Base-by-base conservation (phyloP, 495 filamentous ascomycete species). In the Hapsidospora chrysogenum region DNA sequence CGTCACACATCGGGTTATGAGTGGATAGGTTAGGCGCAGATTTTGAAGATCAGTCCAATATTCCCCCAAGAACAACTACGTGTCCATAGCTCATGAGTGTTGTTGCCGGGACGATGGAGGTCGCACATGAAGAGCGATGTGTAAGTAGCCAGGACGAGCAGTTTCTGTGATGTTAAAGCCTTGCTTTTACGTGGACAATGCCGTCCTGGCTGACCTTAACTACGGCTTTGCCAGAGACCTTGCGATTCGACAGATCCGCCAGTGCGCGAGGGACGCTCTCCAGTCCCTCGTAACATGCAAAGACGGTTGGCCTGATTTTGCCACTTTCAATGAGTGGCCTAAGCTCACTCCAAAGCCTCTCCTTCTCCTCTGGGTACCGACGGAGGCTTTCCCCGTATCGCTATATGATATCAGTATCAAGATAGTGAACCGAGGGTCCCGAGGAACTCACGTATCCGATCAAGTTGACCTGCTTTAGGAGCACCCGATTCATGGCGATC, bases 191-290 rank as follows among this genome's bases (percentile, higher is more conserved):
- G n/a, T n/a, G n/a, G n/a, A n/a, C n/a, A n/a, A n/a, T n/a, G n/a
- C n/a, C n/a, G n/a, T 26, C 23, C 23, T 26, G 6, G 23, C 23
- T 26, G 6, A 81, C 57, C 48, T 69, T 68, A 6, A 80, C 65
- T 1, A 82, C 74, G 3, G 79, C 77, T 60, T 82, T 82, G 0
- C 76, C 77, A 74, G 75, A 82, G 9, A 73, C 77, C 47, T 70
- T 70, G 17, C 74, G 51, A 6, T 52, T 54, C 9, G 66, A 71
- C 14, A 82, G 53, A 20, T 70, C 72, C 44, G 66, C 57, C 51
- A 82, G 52, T 2, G 76, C 76, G 21, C 52, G 51, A 2, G 66
- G 61, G 22, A 80, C 72, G 44, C 57, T 72, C 46, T 80, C 75
- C 43, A 82, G 48, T 67, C 80, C 38, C 58, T 61, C 57, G 64